phyloP scores from a whole-genome alignment of 306 rosid genomes.

The Senna tora region DNA sequence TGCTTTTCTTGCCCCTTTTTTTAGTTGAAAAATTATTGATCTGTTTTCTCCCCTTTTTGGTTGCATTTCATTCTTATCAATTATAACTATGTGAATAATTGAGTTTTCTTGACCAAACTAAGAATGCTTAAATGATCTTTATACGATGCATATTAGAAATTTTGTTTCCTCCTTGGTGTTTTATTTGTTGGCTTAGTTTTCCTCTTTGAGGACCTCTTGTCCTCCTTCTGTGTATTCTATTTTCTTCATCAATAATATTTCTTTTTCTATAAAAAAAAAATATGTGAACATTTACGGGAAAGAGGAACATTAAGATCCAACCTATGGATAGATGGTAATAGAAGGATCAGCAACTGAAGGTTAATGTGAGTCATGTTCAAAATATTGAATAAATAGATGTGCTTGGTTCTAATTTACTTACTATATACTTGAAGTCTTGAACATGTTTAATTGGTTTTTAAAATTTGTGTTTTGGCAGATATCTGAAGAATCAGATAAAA shows the following conservation, averaged over 20 bases:
- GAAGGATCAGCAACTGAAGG: not conserved
- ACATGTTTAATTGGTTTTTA: not conserved
- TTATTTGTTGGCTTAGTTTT: no score
- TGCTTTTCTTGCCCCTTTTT: not conserved
- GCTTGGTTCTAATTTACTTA: not conserved
- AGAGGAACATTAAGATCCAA: constrained; percentile 13
- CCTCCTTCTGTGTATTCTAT: no score
- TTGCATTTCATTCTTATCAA: not conserved
- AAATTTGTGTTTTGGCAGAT: constrained; percentile 52
- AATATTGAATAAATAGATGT: not conserved
- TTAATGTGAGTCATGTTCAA: not conserved
- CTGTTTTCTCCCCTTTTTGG: constrained; percentile 8
- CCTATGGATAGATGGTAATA: not conserved
- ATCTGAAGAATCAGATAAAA: constrained; percentile 67
- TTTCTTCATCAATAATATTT: no score
- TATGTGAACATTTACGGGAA: constrained; percentile 4
- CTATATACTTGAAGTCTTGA: not conserved
- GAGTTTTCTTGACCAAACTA: constrained; percentile 5
- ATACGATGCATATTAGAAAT: constrained; percentile 9
- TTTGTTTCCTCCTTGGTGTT: no score
- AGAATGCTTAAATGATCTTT: constrained; percentile 5
- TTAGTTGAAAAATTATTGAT: not conserved
- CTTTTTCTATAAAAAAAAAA: no score
- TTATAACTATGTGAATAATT: not conserved
- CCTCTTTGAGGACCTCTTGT: no score